phyloP scores from a whole-genome alignment of 352 stramenopile species.

The Plasmopara viticola region DNA sequence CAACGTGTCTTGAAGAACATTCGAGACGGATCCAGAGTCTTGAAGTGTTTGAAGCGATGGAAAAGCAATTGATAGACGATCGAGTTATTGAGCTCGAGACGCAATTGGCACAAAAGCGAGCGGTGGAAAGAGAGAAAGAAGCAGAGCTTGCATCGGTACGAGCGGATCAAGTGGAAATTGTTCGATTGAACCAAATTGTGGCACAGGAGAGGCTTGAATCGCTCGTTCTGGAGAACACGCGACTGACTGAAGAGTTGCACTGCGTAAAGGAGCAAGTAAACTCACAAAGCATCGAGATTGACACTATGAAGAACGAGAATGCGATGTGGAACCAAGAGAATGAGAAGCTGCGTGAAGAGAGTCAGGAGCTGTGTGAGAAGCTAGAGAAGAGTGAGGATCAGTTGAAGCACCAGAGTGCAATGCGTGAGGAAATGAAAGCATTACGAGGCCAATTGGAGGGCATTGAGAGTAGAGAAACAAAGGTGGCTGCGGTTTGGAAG shows the following conservation, averaged over 20 bases:
- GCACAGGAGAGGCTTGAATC: constrained; percentile 20
- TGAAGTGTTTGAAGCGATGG: constrained; percentile 40
- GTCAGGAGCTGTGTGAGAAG: constrained; percentile 13
- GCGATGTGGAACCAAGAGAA: constrained; percentile 18
- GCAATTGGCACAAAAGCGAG: constrained; percentile 34
- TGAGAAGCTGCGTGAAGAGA: constrained; percentile 24
- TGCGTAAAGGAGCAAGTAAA: constrained; percentile 16
- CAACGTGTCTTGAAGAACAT: constrained; percentile 10
- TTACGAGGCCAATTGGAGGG: constrained; percentile 26
- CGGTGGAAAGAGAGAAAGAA: constrained; percentile 37
- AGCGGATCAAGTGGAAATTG: constrained; percentile 21
- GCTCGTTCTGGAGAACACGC: constrained; percentile 20
- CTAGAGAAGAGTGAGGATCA: constrained; percentile 20
- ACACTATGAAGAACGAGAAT: constrained; percentile 25
- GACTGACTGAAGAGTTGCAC: constrained; percentile 14
- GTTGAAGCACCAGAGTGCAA: constrained; percentile 12
- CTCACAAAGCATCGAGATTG: constrained; percentile 7
- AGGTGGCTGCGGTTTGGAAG: constrained; percentile 9
- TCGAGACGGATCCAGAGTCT: constrained; percentile 14
- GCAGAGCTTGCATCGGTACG: constrained; percentile 29
- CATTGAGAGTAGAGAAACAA: constrained; percentile 11
- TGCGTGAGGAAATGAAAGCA: constrained; percentile 20
- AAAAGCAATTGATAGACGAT: constrained; percentile 45
- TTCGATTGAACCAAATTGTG: constrained; percentile 7
- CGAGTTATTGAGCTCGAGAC: constrained; percentile 48